phyloP scores from a whole-genome alignment of 2,329 filamentous ascomycete species.

The Chaetomiaceae sp. region DNA sequence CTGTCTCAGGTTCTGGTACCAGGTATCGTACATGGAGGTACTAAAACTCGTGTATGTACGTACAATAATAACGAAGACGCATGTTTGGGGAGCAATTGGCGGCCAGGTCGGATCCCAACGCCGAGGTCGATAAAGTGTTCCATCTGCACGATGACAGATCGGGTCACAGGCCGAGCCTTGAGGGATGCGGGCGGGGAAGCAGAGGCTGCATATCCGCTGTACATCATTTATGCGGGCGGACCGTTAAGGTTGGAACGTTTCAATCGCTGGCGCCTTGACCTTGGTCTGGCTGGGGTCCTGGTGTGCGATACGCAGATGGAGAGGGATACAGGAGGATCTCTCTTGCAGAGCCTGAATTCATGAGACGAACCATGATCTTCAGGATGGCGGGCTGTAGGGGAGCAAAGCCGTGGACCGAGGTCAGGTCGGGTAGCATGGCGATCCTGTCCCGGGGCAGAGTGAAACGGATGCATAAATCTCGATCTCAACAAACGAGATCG shows the following conservation, averaged over 20 bases:
- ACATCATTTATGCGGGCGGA: conserved; percentile 11
- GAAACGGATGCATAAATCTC: conserved; percentile 3
- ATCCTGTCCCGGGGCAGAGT: not conserved
- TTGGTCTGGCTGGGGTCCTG: not conserved
- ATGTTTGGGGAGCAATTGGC: not conserved
- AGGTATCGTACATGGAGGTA: not conserved
- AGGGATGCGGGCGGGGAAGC: not conserved
- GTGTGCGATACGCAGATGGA: not conserved
- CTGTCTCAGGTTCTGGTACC: not conserved
- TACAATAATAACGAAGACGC: not conserved
- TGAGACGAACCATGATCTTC: conserved; percentile 10
- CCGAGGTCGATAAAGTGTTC: not conserved
- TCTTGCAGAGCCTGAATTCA: not conserved
- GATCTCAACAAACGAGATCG: conserved; percentile 4
- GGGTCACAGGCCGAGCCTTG: not conserved
- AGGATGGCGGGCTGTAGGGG: not conserved
- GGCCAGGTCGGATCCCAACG: not conserved
- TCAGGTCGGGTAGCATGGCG: not conserved
- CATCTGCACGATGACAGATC: not conserved
- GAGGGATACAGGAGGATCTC: not conserved
- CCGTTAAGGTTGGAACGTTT: conserved; percentile 10
- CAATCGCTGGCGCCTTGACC: conserved; percentile 1
- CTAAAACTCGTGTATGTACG: too few species aligned
- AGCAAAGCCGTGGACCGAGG: not conserved
- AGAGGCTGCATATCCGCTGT: conserved; percentile 11